Evolutionary conservation across 2,329 filamentous ascomycete genomes (phyloP).

Genomic region (Dichotomopilus funicola): DNA sequence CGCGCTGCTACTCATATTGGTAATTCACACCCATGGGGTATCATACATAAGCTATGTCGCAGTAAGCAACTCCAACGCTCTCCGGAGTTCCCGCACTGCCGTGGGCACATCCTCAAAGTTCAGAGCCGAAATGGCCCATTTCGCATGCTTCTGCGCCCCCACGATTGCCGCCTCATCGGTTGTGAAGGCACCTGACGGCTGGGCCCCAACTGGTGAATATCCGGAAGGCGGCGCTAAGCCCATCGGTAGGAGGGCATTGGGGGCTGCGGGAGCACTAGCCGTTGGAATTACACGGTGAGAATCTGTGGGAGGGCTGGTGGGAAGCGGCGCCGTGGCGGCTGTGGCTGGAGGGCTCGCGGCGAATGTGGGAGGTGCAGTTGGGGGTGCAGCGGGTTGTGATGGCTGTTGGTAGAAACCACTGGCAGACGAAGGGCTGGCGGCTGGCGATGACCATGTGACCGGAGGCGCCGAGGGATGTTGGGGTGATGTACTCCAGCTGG

Average conservation of each 20-base stretch:
- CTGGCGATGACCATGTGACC: constrained; percentile 17
- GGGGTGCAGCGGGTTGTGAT: constrained; percentile 18
- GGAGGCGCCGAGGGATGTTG: constrained; percentile 19
- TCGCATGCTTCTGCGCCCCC: constrained; percentile 88
- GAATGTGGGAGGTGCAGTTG: constrained; percentile 24
- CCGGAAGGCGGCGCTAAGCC: constrained; percentile 17
- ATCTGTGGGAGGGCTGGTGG: constrained; percentile 21
- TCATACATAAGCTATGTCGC: constrained; percentile 33
- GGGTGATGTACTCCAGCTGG: constrained; percentile 21
- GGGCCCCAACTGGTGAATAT: constrained; percentile 13
- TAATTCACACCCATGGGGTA: constrained; percentile 5
- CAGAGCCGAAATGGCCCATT: constrained; percentile 91
- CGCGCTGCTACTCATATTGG: background rate
- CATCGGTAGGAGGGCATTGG: constrained; percentile 13
- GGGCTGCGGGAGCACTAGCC: constrained; percentile 13
- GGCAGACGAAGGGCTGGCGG: constrained; percentile 7
- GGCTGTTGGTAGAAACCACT: constrained; percentile 17
- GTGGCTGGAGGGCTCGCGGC: constrained; percentile 23
- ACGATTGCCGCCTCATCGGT: constrained; percentile 64
- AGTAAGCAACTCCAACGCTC: constrained; percentile 65
- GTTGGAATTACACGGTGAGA: constrained; percentile 20
- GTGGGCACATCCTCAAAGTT: constrained; percentile 95
- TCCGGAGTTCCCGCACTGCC: constrained; percentile 75
- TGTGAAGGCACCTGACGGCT: constrained; percentile 15
- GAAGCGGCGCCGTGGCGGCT: constrained; percentile 26